Evolutionary conservation across 2,329 filamentous ascomycete genomes (phyloP).

Genomic region (Phialophora macrospora): DNA sequence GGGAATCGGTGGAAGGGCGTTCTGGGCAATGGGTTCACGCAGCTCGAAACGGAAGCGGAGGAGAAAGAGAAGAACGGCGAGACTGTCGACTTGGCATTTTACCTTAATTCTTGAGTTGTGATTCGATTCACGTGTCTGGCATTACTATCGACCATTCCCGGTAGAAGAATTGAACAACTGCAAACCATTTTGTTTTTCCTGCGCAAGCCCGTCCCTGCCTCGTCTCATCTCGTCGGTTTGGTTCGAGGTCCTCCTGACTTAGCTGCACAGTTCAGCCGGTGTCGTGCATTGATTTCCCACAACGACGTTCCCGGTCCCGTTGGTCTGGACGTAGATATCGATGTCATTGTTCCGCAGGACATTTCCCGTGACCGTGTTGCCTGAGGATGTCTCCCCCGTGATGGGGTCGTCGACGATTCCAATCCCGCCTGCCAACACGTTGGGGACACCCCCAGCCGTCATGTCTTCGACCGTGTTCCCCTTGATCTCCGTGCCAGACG

Average conservation of each 20-base stretch:
- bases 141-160: no score
- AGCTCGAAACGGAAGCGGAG: slow-evolving; percentile 44
- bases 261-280: slow-evolving; percentile 24
- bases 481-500: slow-evolving; percentile 18
- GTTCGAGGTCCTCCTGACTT: not conserved
- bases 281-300: slow-evolving; percentile 30
- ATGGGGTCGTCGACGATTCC: slow-evolving; percentile 22
- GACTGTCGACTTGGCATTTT: slow-evolving; percentile 32
- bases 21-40: slow-evolving; percentile 47
- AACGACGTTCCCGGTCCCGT: slow-evolving; percentile 29
- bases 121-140: not conserved
- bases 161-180: not conserved
- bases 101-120: slow-evolving; percentile 18
- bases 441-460: slow-evolving; percentile 6
- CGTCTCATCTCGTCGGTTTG: not conserved
- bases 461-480: slow-evolving; percentile 26
- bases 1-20: slow-evolving; percentile 40
- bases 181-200: not conserved
- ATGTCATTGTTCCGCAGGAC: slow-evolving; percentile 28
- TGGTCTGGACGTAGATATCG: slow-evolving; percentile 29
- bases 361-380: slow-evolving; percentile 26
- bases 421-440: slow-evolving; percentile 12
- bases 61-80: slow-evolving; percentile 22
- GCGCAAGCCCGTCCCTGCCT: no score
- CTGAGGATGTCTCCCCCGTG: slow-evolving; percentile 3